A percentile compares a stretch with the other conserved stretches of the same genome.
Conservation (phyloP, 2,329 filamentous ascomycete genomes). For the Periconia macrospinosa region DNA sequence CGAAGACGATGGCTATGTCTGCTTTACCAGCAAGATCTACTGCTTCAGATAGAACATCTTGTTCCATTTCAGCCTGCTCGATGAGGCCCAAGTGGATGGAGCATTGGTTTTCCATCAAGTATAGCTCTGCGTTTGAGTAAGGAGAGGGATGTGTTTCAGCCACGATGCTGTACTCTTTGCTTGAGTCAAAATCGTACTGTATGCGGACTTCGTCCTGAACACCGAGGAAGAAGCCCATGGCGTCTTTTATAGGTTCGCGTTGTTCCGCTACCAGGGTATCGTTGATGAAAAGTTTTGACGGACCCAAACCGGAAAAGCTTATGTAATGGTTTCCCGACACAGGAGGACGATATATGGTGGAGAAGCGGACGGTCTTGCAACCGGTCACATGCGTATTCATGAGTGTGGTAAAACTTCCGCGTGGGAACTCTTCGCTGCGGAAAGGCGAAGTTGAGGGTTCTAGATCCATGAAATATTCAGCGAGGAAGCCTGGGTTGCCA, state of each 20-base stretch:
- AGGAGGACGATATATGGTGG: constrained; percentile 12
- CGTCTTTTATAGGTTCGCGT: constrained; percentile 9
- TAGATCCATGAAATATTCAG: constrained; percentile 12
- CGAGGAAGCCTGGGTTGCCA: constrained; percentile 13
- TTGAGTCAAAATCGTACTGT: constrained; percentile 9
- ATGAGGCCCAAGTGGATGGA: constrained; percentile 19
- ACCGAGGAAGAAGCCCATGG: constrained; percentile 20
- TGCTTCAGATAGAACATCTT: constrained; percentile 17
- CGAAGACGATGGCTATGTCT: constrained; percentile 69
- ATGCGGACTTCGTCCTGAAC: constrained; percentile 17
- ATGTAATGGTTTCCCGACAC: constrained; percentile 15
- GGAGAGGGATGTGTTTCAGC: constrained; percentile 16
- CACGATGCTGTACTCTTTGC: constrained; percentile 11
- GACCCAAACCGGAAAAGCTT: constrained; percentile 17
- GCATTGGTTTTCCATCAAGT: constrained; percentile 17
- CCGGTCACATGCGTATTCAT: constrained; percentile 17
- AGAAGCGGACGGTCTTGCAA: constrained; percentile 11
- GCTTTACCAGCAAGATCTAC: constrained; percentile 44
- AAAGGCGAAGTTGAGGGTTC: constrained; percentile 6
- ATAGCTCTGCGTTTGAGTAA: constrained; percentile 13
- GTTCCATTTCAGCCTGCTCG: constrained; percentile 17
- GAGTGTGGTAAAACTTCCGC: constrained; percentile 13
- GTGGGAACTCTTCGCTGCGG: constrained; percentile 15
- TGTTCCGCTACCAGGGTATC: constrained; percentile 10
- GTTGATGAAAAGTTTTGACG: constrained; percentile 17